Evolutionary conservation across 148 eudicot genomes (phyloP), one percentile per base, ranked within the genome.

Genomic region (Rhododendron ovatum): DNA sequence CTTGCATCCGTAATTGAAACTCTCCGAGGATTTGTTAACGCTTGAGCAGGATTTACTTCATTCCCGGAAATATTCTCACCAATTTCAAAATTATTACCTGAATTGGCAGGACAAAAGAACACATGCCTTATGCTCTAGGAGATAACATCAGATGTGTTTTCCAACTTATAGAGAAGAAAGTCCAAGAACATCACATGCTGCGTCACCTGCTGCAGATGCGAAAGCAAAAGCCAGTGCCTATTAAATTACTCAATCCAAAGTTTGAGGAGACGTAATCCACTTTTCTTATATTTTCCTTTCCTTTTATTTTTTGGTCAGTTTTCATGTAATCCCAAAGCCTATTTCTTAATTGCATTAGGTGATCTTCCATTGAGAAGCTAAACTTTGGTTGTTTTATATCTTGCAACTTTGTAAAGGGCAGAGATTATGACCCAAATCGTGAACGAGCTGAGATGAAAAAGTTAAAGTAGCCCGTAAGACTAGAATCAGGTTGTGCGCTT

Each of bases 341-440:
- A 12, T 24, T 51, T 71, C 7, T 43, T 61, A 82, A 3, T 50
- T 55, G 69, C 55, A 63, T 75, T 48, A 65, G 45, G 15, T 22
- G 28, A 53, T 73, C 22, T 45, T 50, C 48, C 12, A 77, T 30
- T 20, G 13, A 37, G 20, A 59, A 17, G 20, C 82, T 76, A 33
- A 35, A n/a, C 65, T 43, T 86, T 59, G 12, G 45, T 28, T 7
- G 33, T 33, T 83, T 4, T 12, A 18, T 67, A 24, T 17, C 88
- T 28, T 86, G 91, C 94, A 96, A 96, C 87, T 96, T 88, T 84
- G 91, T 94, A 12, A 92, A 93, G 91, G 98, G 98, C 82, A 92
- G 98, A 90, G 94, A 95, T 88, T 97, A 94, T 87, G 99, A 97
- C 85, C 98, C 99, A 82, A 95, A 97, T 80, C 98, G 99, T 80